Conservation (phyloP, 257 asterid genomes). For the Nicotiana knightiana region DNA sequence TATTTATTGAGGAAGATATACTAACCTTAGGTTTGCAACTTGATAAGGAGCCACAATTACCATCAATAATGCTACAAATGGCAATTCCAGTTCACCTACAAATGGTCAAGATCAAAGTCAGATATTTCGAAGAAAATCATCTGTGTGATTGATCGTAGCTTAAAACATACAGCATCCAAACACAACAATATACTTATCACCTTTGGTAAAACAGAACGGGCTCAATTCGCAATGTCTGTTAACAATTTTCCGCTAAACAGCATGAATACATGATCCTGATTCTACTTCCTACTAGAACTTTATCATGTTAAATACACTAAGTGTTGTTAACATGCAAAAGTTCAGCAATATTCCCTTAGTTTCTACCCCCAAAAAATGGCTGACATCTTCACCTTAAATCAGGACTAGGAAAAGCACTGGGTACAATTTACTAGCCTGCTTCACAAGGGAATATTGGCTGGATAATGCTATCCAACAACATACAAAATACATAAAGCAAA, state of each 20-base stretch:
- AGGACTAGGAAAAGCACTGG: not conserved
- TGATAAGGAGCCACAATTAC: constrained; percentile 71
- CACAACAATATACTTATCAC: not conserved
- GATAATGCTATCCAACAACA: not conserved
- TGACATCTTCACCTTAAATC: not conserved
- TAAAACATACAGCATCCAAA: not conserved
- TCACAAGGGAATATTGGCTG: not conserved
- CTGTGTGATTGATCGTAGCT: not conserved
- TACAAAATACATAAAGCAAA: not conserved
- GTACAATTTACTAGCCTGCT: not conserved
- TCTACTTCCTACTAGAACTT: not conserved
- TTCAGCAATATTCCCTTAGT: not conserved
- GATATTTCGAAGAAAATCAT: constrained; percentile 2
- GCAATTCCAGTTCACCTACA: constrained; percentile 82
- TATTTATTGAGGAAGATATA: constrained; percentile 5
- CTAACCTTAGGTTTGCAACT: constrained; percentile 68
- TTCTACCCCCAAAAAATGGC: not conserved
- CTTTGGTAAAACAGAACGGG: constrained; percentile 1
- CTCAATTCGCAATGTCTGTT: not conserved
- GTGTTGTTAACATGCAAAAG: not conserved
- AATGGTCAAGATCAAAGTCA: constrained; percentile 7
- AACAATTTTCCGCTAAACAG: not conserved
- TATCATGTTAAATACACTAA: not conserved
- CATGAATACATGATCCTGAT: not conserved
- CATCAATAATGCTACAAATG: constrained; percentile 56